Evolutionary conservation across 352 stramenopile species (phyloP), one percentile per base, ranked within the genome.

Genomic region (Peronospora belbahrii): DNA sequence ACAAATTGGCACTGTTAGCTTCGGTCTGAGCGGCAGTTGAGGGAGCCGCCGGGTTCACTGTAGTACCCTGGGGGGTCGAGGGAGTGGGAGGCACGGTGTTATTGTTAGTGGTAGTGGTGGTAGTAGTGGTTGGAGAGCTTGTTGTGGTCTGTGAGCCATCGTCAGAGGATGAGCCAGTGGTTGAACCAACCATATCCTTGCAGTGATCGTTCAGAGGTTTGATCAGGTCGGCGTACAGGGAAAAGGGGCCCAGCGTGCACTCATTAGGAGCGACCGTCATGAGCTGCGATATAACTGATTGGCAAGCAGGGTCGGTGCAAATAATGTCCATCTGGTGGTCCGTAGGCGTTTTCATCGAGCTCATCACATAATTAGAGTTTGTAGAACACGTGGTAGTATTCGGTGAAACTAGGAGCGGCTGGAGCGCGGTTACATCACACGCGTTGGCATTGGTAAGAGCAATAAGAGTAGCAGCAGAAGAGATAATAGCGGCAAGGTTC

Each of bases 171-270:
- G 36, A 31, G 14, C 20, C 34, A 44, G 42, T 35, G 5, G 28
- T 0, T 17, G 23, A 27, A 8, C 4, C 4, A 27, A 4, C 23
- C 4, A 8, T 27, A 7, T 27, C 7, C 7, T 33, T 24, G 62
- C 62, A 71, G 41, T 59, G 48, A 18, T 28, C 34, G 5, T 11
- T 32, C 24, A 65, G 36, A 1, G 62, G 58, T 23, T 51, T 58
- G 28, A 72, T 48, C 14, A 73, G 55, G 37, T 69, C 51, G 25
- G 57, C 52, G 42, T 68, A 58, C 42, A 73, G 33, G 8, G 43
- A 30, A 46, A 69, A 67, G 24, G 47, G 41, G 55, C 55, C 51
- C 3, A 69, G 7, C 11, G 51, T 58, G 46, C 63, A 73, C 44
- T 73, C 63, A 14, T 38, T 47, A 6, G 57, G 56, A 18, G 48